Conservation (phyloP, 306 rosid species). For the Pyrus bretschneideri region DNA sequence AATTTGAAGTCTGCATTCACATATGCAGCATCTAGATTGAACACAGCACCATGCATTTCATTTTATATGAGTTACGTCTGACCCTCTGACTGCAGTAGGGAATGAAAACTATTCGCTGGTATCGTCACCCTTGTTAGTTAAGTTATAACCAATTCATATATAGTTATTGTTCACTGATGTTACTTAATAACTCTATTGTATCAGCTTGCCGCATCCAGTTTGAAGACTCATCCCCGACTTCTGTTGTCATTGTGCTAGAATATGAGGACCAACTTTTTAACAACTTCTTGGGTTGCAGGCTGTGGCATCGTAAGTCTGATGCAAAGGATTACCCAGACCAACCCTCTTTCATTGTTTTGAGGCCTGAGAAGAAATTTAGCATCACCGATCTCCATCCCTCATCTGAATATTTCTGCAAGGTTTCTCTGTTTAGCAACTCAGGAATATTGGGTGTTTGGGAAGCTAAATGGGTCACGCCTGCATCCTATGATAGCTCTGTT, state of each 20-base stretch:
- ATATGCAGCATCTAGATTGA: slow-evolving; percentile 5
- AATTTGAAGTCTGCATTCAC: background rate
- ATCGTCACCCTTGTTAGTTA: background rate
- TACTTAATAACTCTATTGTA: slow-evolving; percentile 10
- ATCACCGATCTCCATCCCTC: slow-evolving; percentile 63
- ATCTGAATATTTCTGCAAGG: slow-evolving; percentile 78
- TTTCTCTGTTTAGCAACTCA: slow-evolving; percentile 66
- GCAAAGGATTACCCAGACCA: slow-evolving; percentile 59
- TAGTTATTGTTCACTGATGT: background rate
- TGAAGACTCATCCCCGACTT: slow-evolving; percentile 68
- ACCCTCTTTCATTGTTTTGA: slow-evolving; percentile 70
- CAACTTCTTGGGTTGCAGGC: slow-evolving; percentile 68
- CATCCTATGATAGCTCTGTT: slow-evolving; percentile 17
- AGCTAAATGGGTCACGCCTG: slow-evolving; percentile 72
- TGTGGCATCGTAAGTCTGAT: slow-evolving; percentile 59
- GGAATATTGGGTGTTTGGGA: slow-evolving; percentile 67
- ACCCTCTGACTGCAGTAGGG: background rate
- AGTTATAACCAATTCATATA: background rate
- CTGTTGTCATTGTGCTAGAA: slow-evolving; percentile 57
- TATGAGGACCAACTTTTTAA: slow-evolving; percentile 51
- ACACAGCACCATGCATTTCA: background rate
- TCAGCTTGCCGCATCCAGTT: slow-evolving; percentile 62
- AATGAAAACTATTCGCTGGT: background rate
- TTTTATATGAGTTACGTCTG: background rate
- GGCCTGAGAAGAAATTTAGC: slow-evolving; percentile 71